phyloP scores from a whole-genome alignment of 805 yeast genomes.

The Wickerhamomyces rabaulensis region DNA sequence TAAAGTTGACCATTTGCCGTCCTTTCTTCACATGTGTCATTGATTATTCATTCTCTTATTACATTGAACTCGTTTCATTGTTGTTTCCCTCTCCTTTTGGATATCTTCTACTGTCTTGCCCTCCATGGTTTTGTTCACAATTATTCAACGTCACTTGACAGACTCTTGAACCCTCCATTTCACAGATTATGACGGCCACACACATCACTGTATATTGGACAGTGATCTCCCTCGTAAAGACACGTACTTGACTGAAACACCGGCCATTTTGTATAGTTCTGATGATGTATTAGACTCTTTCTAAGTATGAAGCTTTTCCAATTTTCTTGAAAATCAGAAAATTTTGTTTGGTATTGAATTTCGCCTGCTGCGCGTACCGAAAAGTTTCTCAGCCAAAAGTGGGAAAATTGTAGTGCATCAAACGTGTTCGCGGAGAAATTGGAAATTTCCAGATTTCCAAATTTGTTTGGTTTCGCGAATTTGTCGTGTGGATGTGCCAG shows the following conservation, averaged over 20 bases:
- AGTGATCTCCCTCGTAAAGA: neutral
- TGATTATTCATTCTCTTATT: neutral
- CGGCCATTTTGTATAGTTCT: constrained; percentile 66
- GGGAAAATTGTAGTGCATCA: too few species aligned
- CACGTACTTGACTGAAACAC: constrained; percentile 97
- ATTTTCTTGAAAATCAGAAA: constrained; percentile 6
- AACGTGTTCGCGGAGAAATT: neutral
- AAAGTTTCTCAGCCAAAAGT: neutral
- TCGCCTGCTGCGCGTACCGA: constrained; percentile 11
- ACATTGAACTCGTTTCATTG: neutral
- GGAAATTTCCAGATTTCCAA: neutral
- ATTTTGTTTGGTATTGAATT: constrained; percentile 10
- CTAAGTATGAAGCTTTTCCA: neutral
- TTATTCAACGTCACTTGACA: neutral
- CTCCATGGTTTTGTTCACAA: neutral
- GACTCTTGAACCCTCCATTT: neutral
- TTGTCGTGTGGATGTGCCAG: neutral
- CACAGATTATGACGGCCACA: neutral
- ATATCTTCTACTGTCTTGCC: neutral
- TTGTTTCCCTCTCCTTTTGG: neutral
- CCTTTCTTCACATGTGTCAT: neutral
- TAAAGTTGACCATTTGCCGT: too few species aligned
- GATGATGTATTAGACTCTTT: constrained; percentile 2
- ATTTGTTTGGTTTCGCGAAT: neutral
- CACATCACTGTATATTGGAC: neutral